Evolutionary conservation across 129 eudicot genomes (phyloP).

Genomic region (sunflower (Helianthus annuus)): DNA sequence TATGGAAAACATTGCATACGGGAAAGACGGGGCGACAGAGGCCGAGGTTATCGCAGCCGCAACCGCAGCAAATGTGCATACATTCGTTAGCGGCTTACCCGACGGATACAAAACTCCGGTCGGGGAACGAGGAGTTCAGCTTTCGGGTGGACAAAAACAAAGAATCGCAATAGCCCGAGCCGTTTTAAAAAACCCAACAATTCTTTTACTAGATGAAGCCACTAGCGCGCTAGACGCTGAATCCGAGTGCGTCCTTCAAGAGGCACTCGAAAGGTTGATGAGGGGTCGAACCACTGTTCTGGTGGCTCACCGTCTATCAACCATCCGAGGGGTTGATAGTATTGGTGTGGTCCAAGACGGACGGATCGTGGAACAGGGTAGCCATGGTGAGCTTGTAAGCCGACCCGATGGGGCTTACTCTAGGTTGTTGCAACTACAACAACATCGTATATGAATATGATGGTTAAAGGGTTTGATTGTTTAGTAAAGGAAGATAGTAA

Average conservation of each 20-base stretch:
- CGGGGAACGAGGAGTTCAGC: conserved; percentile 89
- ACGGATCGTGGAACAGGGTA: conserved; percentile 87
- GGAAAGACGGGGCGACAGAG: conserved; percentile 93
- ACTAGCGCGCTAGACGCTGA: conserved; percentile 93
- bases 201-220: conserved; percentile 84
- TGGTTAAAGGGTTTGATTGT: conserved; percentile 13
- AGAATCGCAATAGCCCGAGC: conserved; percentile 93
- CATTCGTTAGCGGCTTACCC: conserved; percentile 81
- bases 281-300: conserved; percentile 90
- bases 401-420: conserved; percentile 94
- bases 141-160: conserved; percentile 97
- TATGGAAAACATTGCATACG: conserved; percentile 88
- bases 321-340: conserved; percentile 83
- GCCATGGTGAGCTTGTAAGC: conserved; percentile 79
- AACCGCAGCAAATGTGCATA: conserved; percentile 84
- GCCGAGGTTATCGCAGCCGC: conserved; percentile 88
- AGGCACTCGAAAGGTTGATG: conserved; percentile 87
- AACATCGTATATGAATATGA: conserved; percentile 56
- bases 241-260: conserved; percentile 91
- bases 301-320: conserved; percentile 84
- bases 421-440: conserved; percentile 84
- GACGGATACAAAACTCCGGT: conserved; percentile 87
- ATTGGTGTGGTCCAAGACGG: conserved; percentile 93
- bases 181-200: conserved; percentile 76
- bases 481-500: conserved; percentile 18